phyloP scores from a whole-genome alignment of 192 early-diverging fungal genomes.

The Backusella circina region DNA sequence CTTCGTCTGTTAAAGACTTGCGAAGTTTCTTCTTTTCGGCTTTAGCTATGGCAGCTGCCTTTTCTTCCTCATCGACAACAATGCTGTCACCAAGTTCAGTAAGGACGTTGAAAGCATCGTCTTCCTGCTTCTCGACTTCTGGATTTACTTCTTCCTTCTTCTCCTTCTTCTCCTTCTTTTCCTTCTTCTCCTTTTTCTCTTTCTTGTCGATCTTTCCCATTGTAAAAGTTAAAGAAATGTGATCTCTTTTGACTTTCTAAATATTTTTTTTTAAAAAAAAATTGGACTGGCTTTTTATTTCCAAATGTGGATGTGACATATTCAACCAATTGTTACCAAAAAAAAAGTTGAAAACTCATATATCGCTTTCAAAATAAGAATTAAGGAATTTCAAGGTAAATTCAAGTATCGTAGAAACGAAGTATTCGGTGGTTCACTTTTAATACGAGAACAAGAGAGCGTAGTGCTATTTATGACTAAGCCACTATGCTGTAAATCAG shows the following conservation, averaged over 20 bases:
- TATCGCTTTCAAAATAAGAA: too few relatives aligned
- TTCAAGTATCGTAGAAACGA: too few relatives aligned
- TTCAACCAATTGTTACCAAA: background rate
- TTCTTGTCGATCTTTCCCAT: slow-evolving; percentile 1
- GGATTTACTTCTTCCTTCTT: background rate
- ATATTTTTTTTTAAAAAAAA: background rate
- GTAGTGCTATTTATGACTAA: too few relatives aligned
- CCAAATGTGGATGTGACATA: background rate
- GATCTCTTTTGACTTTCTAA: background rate
- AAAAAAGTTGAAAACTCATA: background rate
- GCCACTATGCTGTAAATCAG: too few relatives aligned
- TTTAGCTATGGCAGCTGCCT: background rate
- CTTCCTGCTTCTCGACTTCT: background rate
- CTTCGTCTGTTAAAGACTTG: background rate
- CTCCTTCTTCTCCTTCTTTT: background rate
- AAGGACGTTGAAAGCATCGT: slow-evolving; percentile 18
- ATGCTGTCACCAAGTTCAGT: background rate
- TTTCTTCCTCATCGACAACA: slow-evolving; percentile 17
- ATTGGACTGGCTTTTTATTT: background rate
- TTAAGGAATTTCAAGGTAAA: too few relatives aligned
- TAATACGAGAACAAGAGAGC: too few relatives aligned
- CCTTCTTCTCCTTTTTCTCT: background rate
- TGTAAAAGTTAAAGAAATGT: background rate
- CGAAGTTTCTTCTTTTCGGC: slow-evolving; percentile 12
- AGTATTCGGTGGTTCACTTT: too few relatives aligned